Percentiles rank a stretch among this genome's conserved stretches.
These are phyloP conservation scores for Sarocladiaceae sp. DNA, from an alignment of 2,329 filamentous ascomycete species.

Conservation along the genomic window DNA sequence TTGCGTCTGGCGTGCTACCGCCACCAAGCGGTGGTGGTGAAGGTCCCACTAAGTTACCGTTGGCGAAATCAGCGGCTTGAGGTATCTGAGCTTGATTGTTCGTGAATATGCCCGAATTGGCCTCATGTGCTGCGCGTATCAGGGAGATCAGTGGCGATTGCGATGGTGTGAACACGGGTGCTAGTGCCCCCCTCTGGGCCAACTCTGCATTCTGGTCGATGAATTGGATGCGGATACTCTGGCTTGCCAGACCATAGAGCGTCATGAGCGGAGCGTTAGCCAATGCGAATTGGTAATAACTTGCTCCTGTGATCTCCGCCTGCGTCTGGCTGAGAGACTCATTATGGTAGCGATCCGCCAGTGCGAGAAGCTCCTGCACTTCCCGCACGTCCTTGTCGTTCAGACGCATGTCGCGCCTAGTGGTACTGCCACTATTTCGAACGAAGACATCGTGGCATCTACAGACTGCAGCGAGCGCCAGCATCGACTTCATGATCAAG, in stretches of 20 bases:
- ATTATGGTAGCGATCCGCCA: conserved; percentile 31
- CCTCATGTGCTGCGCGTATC: conserved; percentile 5
- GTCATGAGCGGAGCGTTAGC: conserved; percentile 17
- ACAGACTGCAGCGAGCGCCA: conserved; percentile 34
- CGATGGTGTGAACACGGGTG: neutral
- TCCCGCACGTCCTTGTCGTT: conserved; percentile 1
- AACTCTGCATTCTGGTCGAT: neutral
- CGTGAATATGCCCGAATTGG: neutral
- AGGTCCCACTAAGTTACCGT: neutral
- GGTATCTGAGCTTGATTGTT: neutral
- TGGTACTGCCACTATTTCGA: neutral
- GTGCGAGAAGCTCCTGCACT: conserved; percentile 14
- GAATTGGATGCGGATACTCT: conserved; percentile 1
- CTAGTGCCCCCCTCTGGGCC: no score
- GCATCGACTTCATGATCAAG: conserved; percentile 33
- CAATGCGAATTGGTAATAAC: conserved; percentile 27
- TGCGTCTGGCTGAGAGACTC: conserved; percentile 31
- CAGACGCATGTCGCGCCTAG: neutral
- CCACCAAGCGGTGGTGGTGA: neutral
- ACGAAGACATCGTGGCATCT: conserved; percentile 28
- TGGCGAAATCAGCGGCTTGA: neutral
- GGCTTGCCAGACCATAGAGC: conserved; percentile 7
- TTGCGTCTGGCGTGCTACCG: conserved; percentile 1
- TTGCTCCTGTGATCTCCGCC: conserved; percentile 20
- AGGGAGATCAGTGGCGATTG: conserved; percentile 4